Conservation (phyloP, 208 protist genomes). For the Trypanosoma theileri region DNA sequence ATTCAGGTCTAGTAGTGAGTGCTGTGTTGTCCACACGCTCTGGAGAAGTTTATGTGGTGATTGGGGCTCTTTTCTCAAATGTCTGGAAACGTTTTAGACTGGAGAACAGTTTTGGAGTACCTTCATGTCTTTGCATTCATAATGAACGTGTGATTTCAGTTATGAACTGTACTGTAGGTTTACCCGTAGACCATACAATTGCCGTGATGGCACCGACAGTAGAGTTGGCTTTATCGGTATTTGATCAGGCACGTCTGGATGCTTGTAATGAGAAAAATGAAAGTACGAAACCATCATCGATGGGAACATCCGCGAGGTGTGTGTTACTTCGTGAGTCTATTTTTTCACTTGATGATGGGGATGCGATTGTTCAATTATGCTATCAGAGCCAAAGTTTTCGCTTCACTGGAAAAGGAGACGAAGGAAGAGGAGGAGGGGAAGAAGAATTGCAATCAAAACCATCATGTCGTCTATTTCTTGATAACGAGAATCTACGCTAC, state of each 20-base stretch:
- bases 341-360: conserved; percentile 26
- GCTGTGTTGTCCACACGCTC: conserved; percentile 24
- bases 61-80: conserved; percentile 32
- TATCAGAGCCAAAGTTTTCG: conserved; percentile 30
- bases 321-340: conserved; percentile 38
- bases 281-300: neutral
- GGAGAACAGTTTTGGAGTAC: conserved; percentile 12
- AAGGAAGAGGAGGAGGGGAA: neutral
- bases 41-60: conserved; percentile 35
- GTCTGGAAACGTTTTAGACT: conserved; percentile 48
- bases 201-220: conserved; percentile 36
- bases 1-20: conserved; percentile 36
- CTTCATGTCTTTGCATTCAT: conserved; percentile 37
- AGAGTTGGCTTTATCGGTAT: conserved; percentile 54
- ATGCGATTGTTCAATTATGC: conserved; percentile 1
- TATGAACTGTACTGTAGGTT: conserved; percentile 36
- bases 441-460: neutral
- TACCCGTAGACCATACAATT: conserved; percentile 31
- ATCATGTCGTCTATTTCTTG: neutral
- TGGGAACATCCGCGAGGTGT: conserved; percentile 11
- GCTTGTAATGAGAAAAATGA: conserved; percentile 16
- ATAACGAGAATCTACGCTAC: conserved; percentile 12
- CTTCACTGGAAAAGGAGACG: neutral
- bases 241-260: conserved; percentile 37
- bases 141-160: conserved; percentile 37